Base-by-base conservation (phyloP, 495 filamentous ascomycete species). In the Sordaria brevicollis region DNA sequence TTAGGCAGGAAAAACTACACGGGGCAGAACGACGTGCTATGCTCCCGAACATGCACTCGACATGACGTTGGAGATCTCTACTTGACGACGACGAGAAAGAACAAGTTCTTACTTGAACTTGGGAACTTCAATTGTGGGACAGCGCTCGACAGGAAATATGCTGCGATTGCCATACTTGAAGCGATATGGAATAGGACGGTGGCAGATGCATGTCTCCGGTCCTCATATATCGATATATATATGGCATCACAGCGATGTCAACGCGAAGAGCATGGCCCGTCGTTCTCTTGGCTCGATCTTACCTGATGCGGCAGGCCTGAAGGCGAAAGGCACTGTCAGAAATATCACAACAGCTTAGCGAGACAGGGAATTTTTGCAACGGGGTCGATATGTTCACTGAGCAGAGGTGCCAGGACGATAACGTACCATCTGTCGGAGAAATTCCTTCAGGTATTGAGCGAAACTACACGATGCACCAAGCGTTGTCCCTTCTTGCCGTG, bases 1-100 rank as follows among this genome's bases (percentile, higher is more conserved):
- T 96, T 67, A 84, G 86, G 43, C 69, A 85, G 57, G 86, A 89
- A 71, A 81, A 86, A 67, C n/a, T n/a, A n/a, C n/a, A n/a, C n/a
- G 77, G 83, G 74, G 76, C 78, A 71, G 71, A 74, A 38, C 65
- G 65, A 25, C 66, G 49, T 29, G 33, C 5, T 62, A 17, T 62
- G 66, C 65, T 72, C 21, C 70, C 68, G 35, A 67, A 37, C 67
- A 73, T 70, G 36, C 69, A 66, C 37, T 34, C 62, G 33, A 65
- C 34, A 41, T 71, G 35, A 62, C 49, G 49, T 29, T 8, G 49
- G 49, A 33, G 43, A 21, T 4, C 21, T 31, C 25, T n/a, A n/a
- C 49, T 62, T 29, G 25, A 33, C 25, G 21, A 62, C 49, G 49
- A 62, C 25, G 25, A 13, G 11, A 21, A 62, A 62, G 13, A 11